Evolutionary conservation across 306 rosid genomes (phyloP).

Genomic region (Oxytropis ochrocephala): DNA sequence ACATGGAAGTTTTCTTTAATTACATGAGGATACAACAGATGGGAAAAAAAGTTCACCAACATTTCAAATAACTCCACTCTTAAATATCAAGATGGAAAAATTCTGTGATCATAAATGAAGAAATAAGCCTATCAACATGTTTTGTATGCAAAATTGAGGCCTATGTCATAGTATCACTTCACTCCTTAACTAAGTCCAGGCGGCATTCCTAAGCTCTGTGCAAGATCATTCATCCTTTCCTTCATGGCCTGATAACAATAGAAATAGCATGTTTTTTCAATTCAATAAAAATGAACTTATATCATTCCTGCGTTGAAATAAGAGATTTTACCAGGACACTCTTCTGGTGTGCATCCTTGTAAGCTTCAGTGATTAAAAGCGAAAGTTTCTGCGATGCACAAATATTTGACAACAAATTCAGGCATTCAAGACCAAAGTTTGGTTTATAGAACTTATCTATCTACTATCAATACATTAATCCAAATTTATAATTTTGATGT

Average conservation of each 20-base stretch:
- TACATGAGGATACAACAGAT: neutral
- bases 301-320: neutral
- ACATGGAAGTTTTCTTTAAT: neutral
- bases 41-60: neutral
- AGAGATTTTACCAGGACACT: conserved; percentile 51
- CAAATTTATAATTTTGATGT: neutral
- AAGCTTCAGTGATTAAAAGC: conserved; percentile 79
- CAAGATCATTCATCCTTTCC: conserved; percentile 50
- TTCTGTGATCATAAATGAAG: conserved; percentile 21
- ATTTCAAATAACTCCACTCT: neutral
- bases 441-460: neutral
- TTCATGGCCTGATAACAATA: conserved; percentile 44
- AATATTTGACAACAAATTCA: neutral
- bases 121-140: conserved; percentile 24
- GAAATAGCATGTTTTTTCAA: conserved; percentile 8
- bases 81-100: neutral
- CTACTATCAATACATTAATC: neutral
- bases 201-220: conserved; percentile 53
- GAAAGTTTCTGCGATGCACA: conserved; percentile 62
- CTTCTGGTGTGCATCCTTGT: conserved; percentile 80
- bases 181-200: conserved; percentile 40
- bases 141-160: conserved; percentile 40
- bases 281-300: neutral
- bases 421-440: neutral
- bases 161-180: conserved; percentile 32